A percentile compares a stretch with the other conserved stretches of the same genome.
Evolutionary conservation across 1,139 yeast species (phyloP).

Genomic region (Yamadazyma dendronema): DNA sequence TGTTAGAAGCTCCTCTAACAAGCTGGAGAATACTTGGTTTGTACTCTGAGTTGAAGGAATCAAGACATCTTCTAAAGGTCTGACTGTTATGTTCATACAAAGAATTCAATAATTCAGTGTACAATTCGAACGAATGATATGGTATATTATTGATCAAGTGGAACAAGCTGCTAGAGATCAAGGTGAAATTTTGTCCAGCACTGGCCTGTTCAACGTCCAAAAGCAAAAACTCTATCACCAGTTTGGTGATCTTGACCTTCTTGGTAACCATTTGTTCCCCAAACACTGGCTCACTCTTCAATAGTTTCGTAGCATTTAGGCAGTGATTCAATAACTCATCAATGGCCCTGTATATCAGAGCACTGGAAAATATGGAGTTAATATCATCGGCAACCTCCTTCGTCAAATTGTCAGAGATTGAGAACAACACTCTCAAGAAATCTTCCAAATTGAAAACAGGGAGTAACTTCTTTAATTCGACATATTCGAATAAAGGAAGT

Average conservation of each 20-base stretch:
- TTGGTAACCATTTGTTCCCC: conserved; percentile 37
- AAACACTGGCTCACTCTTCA: conserved; percentile 29
- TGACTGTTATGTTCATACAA: conserved; percentile 2
- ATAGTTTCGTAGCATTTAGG: conserved; percentile 30
- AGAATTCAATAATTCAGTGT: conserved; percentile 1
- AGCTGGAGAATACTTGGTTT: conserved; percentile 1
- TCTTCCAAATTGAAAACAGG: conserved; percentile 30
- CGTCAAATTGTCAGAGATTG: too few species aligned
- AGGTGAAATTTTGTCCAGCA: conserved; percentile 31
- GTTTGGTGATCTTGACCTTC: conserved; percentile 28
- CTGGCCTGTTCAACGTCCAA: conserved; percentile 6
- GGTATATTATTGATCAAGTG: conserved; percentile 25
- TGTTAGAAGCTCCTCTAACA: not conserved
- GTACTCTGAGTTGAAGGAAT: conserved; percentile 2
- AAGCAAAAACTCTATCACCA: conserved; percentile 28
- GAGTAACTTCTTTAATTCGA: conserved; percentile 4
- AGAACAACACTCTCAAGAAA: conserved; percentile 32
- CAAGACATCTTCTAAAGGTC: conserved; percentile 3
- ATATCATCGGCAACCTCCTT: conserved; percentile 24
- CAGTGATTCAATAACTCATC: conserved; percentile 29
- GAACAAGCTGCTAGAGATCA: conserved; percentile 27
- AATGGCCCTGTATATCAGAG: conserved; percentile 29
- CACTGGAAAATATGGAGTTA: conserved; percentile 23
- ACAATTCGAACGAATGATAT: conserved; percentile 2
- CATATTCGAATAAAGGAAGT: conserved; percentile 7